These are phyloP conservation scores for Wickerhamomyces silvicola DNA, from an alignment of 805 yeast genomes.

Conservation along the genomic window DNA sequence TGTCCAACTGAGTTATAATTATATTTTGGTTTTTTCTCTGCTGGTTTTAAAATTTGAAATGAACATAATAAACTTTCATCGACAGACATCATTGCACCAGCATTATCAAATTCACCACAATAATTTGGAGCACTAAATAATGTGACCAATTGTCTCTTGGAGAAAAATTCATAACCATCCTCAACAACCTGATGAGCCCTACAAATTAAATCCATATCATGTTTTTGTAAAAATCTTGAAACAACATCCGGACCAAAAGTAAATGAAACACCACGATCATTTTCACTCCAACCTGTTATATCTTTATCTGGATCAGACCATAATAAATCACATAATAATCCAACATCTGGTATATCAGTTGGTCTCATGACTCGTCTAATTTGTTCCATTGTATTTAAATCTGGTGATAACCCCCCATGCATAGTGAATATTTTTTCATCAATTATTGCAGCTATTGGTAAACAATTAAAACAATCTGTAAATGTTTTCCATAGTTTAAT, in stretches of 20 bases:
- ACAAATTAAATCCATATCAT: slow-evolving; percentile 96
- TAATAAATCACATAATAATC: slow-evolving; percentile 88
- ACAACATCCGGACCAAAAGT: slow-evolving; percentile 99
- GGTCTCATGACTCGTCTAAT: slow-evolving; percentile 99
- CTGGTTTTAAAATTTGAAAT: slow-evolving; percentile 94
- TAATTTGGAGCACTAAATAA: slow-evolving; percentile 95
- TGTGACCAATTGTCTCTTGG: slow-evolving; percentile 93
- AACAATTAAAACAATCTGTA: slow-evolving; percentile 96
- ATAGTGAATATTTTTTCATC: slow-evolving; percentile 97
- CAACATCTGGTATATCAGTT: slow-evolving; percentile 97
- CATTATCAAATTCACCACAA: slow-evolving; percentile 98
- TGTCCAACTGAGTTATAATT: slow-evolving; percentile 32
- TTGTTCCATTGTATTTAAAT: slow-evolving; percentile 96
- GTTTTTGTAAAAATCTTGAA: slow-evolving; percentile 90
- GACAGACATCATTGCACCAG: slow-evolving; percentile 99
- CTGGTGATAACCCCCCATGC: slow-evolving; percentile 99
- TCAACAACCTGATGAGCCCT: slow-evolving; percentile 99
- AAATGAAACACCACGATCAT: slow-evolving; percentile 97
- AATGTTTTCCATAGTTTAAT: slow-evolving; percentile 98
- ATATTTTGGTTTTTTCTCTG: slow-evolving; percentile 86
- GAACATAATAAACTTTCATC: slow-evolving; percentile 95
- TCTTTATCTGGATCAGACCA: slow-evolving; percentile 99
- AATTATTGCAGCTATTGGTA: slow-evolving; percentile 97
- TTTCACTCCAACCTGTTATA: slow-evolving; percentile 97
- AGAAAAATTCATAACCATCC: slow-evolving; percentile 96